phyloP scores from a whole-genome alignment of 352 stramenopile genomes.

The Globisporangium nunn region DNA sequence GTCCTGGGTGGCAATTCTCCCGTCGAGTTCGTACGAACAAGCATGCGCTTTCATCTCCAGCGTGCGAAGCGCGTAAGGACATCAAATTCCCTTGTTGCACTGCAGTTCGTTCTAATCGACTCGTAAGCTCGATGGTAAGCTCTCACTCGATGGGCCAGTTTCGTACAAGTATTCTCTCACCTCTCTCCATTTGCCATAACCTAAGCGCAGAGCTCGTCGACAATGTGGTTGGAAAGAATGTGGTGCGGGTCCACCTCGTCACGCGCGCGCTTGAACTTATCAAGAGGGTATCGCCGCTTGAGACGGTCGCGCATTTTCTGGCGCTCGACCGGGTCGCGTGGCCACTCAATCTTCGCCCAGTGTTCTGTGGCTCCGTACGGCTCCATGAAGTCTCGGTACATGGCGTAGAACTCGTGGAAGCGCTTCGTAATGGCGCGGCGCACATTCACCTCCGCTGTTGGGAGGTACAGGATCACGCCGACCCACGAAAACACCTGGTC shows the following conservation, averaged over 20 bases:
- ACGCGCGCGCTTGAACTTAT: slow-evolving; percentile 87
- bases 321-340: slow-evolving; percentile 36
- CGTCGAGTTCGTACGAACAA: slow-evolving; percentile 15
- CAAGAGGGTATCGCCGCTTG: slow-evolving; percentile 76
- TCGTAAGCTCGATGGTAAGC: not conserved
- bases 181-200: not conserved
- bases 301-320: slow-evolving; percentile 60
- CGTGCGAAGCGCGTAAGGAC: not conserved
- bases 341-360: slow-evolving; percentile 96
- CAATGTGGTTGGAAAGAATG: slow-evolving; percentile 87
- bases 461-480: slow-evolving; percentile 96
- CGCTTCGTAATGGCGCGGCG: slow-evolving; percentile 80
- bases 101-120: not conserved
- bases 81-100: not conserved
- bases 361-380: slow-evolving; percentile 89
- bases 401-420: slow-evolving; percentile 92
- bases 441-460: slow-evolving; percentile 50
- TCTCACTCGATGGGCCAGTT: not conserved
- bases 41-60: slow-evolving; percentile 10
- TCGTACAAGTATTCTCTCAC: not conserved
- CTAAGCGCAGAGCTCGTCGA: slow-evolving; percentile 72
- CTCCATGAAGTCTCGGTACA: slow-evolving; percentile 86
- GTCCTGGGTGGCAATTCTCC: slow-evolving; percentile 26
- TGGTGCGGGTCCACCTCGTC: slow-evolving; percentile 90
- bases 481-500: slow-evolving; percentile 93